A percentile compares a stretch with the other conserved stretches of the same genome.
These are phyloP conservation scores for Rutstroemia sp. DNA, from an alignment of 2,329 filamentous ascomycete genomes.

Conservation along the genomic window DNA sequence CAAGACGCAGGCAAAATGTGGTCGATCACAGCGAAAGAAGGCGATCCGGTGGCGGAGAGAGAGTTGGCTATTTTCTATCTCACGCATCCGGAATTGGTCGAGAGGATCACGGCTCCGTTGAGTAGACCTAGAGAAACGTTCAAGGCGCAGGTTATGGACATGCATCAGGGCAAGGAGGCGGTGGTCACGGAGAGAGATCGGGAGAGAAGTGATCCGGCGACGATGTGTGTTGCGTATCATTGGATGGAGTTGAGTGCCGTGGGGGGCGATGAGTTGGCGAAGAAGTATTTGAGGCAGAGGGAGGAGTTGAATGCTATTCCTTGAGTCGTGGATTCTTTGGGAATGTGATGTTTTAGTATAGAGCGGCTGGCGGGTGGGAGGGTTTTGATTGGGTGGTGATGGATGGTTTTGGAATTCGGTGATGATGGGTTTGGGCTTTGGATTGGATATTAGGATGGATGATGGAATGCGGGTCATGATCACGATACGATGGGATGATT, in stretches of 20 bases:
- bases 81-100: conserved; percentile 79
- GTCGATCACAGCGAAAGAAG: conserved; percentile 90
- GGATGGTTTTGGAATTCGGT: too few species aligned
- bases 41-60: conserved; percentile 78
- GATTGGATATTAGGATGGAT: too few species aligned
- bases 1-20: conserved; percentile 82
- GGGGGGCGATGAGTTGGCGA: conserved; percentile 81
- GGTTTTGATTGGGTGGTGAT: too few species aligned
- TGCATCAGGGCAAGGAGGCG: conserved; percentile 41
- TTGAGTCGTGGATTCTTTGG: neutral
- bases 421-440: too few species aligned
- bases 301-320: conserved; percentile 29
- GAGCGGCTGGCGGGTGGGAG: neutral
- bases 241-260: conserved; percentile 90
- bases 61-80: conserved; percentile 92
- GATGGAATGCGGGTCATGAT: neutral
- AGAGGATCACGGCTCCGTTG: conserved; percentile 73
- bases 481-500: neutral
- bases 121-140: conserved; percentile 84
- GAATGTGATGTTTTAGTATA: neutral
- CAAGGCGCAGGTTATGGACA: conserved; percentile 77
- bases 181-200: conserved; percentile 44
- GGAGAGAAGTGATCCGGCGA: conserved; percentile 67
- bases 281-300: conserved; percentile 67
- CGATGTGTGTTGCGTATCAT: conserved; percentile 91